Evolutionary conservation across 176 grass and related monocot species (phyloP).

Genomic region (Lolium multiflorum): DNA sequence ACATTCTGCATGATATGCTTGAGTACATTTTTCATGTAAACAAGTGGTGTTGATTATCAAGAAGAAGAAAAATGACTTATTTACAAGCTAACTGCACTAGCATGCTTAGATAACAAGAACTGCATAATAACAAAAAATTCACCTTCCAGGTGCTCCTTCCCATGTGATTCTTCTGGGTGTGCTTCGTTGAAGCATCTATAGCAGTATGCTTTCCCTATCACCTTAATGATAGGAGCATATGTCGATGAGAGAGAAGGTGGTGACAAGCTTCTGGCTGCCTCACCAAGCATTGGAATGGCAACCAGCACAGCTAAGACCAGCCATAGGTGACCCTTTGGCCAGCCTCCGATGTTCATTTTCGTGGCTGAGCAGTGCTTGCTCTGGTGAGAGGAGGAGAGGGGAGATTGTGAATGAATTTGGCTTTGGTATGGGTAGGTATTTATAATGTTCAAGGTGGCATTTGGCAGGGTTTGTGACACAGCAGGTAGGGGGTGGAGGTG

Average conservation of each 20-base stretch:
- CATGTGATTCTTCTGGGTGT: conserved; percentile 57
- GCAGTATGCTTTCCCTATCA: conserved; percentile 76
- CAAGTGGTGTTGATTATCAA: not conserved
- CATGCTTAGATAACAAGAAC: not conserved
- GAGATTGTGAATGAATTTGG: conserved; percentile 42
- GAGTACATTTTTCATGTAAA: not conserved
- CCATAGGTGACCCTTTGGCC: conserved; percentile 40
- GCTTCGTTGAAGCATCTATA: conserved; percentile 63
- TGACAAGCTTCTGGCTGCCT: conserved; percentile 41
- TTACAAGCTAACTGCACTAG: conserved; percentile 14
- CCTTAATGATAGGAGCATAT: conserved; percentile 59
- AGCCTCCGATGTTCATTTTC: conserved; percentile 24
- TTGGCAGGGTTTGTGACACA: conserved; percentile 38
- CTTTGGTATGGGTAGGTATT: conserved; percentile 43
- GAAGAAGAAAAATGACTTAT: not conserved
- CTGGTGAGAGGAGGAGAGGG: conserved; percentile 18
- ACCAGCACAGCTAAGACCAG: conserved; percentile 41
- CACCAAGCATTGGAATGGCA: conserved; percentile 21
- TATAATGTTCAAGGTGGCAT: conserved; percentile 46
- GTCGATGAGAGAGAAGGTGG: conserved; percentile 37
- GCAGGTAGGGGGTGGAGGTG: conserved; percentile 29
- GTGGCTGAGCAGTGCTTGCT: conserved; percentile 21
- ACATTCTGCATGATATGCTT: not conserved
- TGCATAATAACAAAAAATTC: not conserved
- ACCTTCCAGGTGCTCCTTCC: conserved; percentile 75